Percentiles rank a stretch among this genome's conserved stretches.
Conservation (phyloP, 1,284 basidiomycete species). For the Papiliotrema flavescens region DNA sequence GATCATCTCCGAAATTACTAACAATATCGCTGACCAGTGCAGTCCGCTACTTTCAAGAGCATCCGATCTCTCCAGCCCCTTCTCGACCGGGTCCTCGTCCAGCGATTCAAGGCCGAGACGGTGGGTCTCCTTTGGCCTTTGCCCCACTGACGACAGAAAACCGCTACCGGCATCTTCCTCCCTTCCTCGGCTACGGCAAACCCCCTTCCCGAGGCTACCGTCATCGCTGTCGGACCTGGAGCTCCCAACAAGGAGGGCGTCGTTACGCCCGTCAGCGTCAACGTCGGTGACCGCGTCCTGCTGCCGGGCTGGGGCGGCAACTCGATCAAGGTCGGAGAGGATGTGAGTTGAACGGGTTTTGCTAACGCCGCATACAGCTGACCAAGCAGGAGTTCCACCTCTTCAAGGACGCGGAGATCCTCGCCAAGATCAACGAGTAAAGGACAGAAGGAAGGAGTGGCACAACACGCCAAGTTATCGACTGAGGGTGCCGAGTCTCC, state of each 20-base stretch:
- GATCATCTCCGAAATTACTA: background rate
- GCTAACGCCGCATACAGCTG: no score
- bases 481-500: background rate
- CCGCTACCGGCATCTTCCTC: conserved; percentile 87
- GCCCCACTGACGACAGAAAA: conserved; percentile 64
- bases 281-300: conserved; percentile 86
- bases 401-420: conserved; percentile 92
- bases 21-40: background rate
- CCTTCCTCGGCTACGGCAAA: conserved; percentile 77
- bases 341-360: conserved; percentile 69
- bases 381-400: conserved; percentile 78
- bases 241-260: conserved; percentile 81
- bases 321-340: conserved; percentile 93
- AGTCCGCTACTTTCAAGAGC: conserved; percentile 75
- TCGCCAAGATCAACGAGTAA: conserved; percentile 94
- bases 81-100: conserved; percentile 93
- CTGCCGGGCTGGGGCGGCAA: conserved; percentile 95
- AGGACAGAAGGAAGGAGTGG: background rate
- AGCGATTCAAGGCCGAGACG: conserved; percentile 91
- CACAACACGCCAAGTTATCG: background rate
- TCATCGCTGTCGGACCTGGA: conserved; percentile 92
- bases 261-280: conserved; percentile 72
- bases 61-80: conserved; percentile 90
- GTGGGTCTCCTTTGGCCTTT: conserved; percentile 53
- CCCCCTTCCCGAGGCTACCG: conserved; percentile 92